phyloP scores from a whole-genome alignment of 306 rosid genomes.

The Citrullus colocynthis region DNA sequence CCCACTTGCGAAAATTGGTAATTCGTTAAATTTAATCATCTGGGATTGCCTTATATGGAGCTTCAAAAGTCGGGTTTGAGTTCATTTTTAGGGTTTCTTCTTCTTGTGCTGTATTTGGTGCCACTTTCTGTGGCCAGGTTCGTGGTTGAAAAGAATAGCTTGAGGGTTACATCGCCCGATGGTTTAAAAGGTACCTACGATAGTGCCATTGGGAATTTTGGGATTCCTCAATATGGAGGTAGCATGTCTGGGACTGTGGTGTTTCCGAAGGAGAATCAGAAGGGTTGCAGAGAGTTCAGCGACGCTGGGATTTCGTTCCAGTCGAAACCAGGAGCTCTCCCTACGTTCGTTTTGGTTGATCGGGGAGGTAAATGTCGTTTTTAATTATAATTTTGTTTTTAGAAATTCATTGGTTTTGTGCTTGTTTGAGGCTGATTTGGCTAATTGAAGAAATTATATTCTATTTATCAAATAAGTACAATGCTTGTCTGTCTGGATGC shows the following conservation, averaged over 20 bases:
- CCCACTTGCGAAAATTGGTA: neutral
- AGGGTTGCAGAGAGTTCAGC: slow-evolving; percentile 73
- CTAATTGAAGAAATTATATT: neutral
- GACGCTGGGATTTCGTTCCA: slow-evolving; percentile 61
- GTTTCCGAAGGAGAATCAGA: slow-evolving; percentile 71
- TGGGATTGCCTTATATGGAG: slow-evolving; percentile 31
- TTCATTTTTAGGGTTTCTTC: slow-evolving; percentile 61
- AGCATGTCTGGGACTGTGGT: slow-evolving; percentile 87
- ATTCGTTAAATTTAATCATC: slow-evolving; percentile 5
- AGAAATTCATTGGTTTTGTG: slow-evolving; percentile 7
- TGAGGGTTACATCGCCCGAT: slow-evolving; percentile 86
- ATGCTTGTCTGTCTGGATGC: neutral
- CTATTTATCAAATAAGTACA: neutral
- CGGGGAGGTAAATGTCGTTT: slow-evolving; percentile 64
- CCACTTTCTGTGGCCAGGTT: slow-evolving; percentile 54
- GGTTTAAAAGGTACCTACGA: slow-evolving; percentile 62
- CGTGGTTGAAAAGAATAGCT: slow-evolving; percentile 95
- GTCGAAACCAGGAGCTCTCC: slow-evolving; percentile 77
- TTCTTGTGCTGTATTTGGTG: slow-evolving; percentile 32
- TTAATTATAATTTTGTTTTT: neutral
- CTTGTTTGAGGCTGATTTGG: neutral
- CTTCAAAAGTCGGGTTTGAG: slow-evolving; percentile 32
- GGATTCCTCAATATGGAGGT: slow-evolving; percentile 96
- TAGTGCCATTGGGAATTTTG: slow-evolving; percentile 97
- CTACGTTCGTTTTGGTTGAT: slow-evolving; percentile 78